Percentiles rank a stretch among this genome's conserved stretches.
Conservation (phyloP, 2,329 filamentous ascomycete species). For the Colletotrichum cuscutae region DNA sequence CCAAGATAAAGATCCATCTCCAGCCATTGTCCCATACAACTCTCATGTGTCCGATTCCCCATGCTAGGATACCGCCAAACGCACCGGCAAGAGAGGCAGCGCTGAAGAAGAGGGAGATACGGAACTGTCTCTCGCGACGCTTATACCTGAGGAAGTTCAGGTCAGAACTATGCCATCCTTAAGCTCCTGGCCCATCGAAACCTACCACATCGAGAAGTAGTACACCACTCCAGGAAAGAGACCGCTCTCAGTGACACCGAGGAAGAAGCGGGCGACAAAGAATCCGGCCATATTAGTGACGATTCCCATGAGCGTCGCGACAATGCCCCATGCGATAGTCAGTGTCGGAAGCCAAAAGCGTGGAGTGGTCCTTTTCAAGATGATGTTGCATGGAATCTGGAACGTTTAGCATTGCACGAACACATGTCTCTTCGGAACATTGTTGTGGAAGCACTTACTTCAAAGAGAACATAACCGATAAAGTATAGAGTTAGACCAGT, state of each 20-base stretch:
- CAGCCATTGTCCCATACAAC: slow-evolving; percentile 64
- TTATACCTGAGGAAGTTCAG: slow-evolving; percentile 45
- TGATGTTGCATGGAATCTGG: slow-evolving; percentile 69
- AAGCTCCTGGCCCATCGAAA: background rate
- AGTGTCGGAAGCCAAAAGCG: slow-evolving; percentile 66
- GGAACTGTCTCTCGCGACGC: slow-evolving; percentile 62
- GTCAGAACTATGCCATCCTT: background rate
- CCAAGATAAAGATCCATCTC: slow-evolving; percentile 71
- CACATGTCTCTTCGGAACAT: no score
- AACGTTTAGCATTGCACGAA: slow-evolving; percentile 4
- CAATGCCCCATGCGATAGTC: slow-evolving; percentile 65
- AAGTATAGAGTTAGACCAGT: slow-evolving; percentile 76
- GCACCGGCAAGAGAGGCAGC: slow-evolving; percentile 65
- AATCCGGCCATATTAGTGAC: slow-evolving; percentile 62
- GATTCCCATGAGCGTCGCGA: slow-evolving; percentile 62
- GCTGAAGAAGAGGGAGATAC: slow-evolving; percentile 66
- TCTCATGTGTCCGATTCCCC: slow-evolving; percentile 64
- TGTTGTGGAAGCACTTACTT: slow-evolving; percentile 46
- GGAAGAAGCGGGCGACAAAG: slow-evolving; percentile 63
- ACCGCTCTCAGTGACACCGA: slow-evolving; percentile 64
- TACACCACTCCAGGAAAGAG: slow-evolving; percentile 62
- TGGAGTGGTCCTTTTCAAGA: slow-evolving; percentile 70
- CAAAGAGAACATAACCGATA: slow-evolving; percentile 67
- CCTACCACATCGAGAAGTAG: slow-evolving; percentile 63
- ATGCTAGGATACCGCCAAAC: slow-evolving; percentile 67